Evolutionary conservation across 768 basidiomycete genomes (phyloP), one percentile per base, ranked within the genome.

Genomic region (Boletus speciosus): DNA sequence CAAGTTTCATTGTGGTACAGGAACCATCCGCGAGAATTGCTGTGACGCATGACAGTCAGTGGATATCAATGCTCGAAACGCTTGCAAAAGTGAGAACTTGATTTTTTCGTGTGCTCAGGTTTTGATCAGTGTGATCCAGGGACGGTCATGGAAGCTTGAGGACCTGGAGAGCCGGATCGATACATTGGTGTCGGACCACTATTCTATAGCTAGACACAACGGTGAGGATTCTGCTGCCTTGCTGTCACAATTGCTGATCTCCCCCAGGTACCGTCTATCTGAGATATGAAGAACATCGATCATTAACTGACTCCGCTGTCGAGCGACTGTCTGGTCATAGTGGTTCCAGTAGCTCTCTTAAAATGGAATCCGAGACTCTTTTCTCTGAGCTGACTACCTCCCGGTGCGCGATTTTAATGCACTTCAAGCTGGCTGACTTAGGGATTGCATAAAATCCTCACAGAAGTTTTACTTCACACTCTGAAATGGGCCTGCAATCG

Each of bases 381-480:
- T 32, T 32, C 10, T 32, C 31, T 32, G 2, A 32, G 31, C 31
- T 11, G 4, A 32, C 31, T 10, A 32, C 31, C 29, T 9, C 29
- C 31, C 31, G 65, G 64, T 65, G 23, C 32, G 59, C 21, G 6
- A 35, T 32, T n/a, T 23, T 48, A 10, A 12, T 7, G 4, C 4
- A 5, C 5, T 14, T 43, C 40, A 38, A 32, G 16, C 9, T 21
- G 7, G 6, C 15, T 35, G 27, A 21, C 54, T 56, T 14, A 61
- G 5, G 5, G 38, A 27, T 40, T n/a, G 0, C 19, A 39, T 21
- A 21, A 44, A 65, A 55, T 40, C 6, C 53, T n/a, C 41, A 21
- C 16, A 64, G 57, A 35, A 61, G 55, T 27, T 4, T 15, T 6
- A 59, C 59, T 47, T 54, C 59, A 5, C 19, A 32, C 21, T 54